A percentile compares a stretch with the other conserved stretches of the same genome.
Conservation (phyloP, 164 flowering plant genomes). For the Euptelea pleiosperma region DNA sequence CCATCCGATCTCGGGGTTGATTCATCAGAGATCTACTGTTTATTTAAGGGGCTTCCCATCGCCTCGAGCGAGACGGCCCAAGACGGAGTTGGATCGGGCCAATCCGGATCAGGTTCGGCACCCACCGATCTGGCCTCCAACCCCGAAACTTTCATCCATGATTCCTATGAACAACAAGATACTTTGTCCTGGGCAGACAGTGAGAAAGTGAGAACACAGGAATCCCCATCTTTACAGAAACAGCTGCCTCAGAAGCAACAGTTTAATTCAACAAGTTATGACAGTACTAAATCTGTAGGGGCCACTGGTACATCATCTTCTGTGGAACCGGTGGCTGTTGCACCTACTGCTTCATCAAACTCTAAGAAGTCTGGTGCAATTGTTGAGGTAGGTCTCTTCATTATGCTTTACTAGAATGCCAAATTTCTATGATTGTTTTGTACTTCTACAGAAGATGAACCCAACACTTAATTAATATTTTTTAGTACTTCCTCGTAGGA, state of each 20-base stretch:
- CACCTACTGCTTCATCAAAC: neutral
- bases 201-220: conserved; percentile 30
- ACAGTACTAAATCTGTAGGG: conserved; percentile 12
- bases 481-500: neutral
- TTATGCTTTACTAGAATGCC: neutral
- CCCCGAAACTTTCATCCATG: too few relatives aligned
- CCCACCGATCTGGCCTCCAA: too few relatives aligned
- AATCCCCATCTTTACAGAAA: conserved; percentile 18
- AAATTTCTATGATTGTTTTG: neutral
- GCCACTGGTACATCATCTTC: conserved; percentile 9
- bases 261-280: conserved; percentile 14
- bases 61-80: too few relatives aligned
- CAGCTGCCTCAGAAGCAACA: conserved; percentile 25
- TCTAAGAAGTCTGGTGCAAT: conserved; percentile 20
- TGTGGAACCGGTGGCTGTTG: conserved; percentile 6
- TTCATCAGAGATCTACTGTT: too few relatives aligned
- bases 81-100: too few relatives aligned
- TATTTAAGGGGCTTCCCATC: too few relatives aligned
- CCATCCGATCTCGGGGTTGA: too few relatives aligned
- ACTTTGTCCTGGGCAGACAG: conserved; percentile 4
- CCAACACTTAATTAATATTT: too few relatives aligned
- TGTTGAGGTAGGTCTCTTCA: conserved; percentile 41
- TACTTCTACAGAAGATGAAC: too few relatives aligned
- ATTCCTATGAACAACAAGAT: neutral
- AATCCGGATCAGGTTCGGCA: too few relatives aligned